phyloP scores from a whole-genome alignment of 352 stramenopile genomes.

The Pythium oligandrum region DNA sequence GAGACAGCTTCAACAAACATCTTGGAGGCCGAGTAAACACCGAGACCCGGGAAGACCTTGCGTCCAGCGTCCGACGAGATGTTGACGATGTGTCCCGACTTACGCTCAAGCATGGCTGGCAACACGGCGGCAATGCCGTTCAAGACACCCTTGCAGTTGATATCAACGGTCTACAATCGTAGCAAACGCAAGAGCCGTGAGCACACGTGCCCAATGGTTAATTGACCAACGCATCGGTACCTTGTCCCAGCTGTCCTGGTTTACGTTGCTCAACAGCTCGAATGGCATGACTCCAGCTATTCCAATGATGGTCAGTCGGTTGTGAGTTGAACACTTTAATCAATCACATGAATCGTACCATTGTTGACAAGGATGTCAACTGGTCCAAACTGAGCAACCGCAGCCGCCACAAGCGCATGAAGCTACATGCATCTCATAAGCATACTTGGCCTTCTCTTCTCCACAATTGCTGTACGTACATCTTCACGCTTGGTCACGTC shows the following conservation, averaged over 20 bases:
- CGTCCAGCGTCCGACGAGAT: constrained; percentile 84
- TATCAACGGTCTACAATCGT: constrained; percentile 71
- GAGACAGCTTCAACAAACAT: constrained; percentile 90
- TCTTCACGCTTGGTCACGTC: constrained; percentile 72
- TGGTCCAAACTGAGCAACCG: constrained; percentile 53
- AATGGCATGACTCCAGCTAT: constrained; percentile 91
- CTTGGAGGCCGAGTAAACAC: constrained; percentile 89
- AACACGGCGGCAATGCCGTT: constrained; percentile 81
- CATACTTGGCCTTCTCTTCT: neutral
- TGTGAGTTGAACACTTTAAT: neutral
- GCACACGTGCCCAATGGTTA: neutral
- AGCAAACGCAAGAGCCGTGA: too few species aligned
- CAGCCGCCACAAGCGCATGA: constrained; percentile 50
- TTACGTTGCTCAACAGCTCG: constrained; percentile 85
- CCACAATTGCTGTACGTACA: constrained; percentile 13
- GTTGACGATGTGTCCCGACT: constrained; percentile 81
- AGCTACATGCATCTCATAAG: constrained; percentile 16
- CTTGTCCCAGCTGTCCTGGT: constrained; percentile 89
- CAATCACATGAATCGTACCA: constrained; percentile 19
- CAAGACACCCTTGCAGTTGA: constrained; percentile 92
- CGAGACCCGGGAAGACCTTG: constrained; percentile 78
- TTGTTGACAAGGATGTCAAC: constrained; percentile 91
- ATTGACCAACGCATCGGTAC: constrained; percentile 5
- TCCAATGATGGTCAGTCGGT: neutral
- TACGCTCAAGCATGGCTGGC: constrained; percentile 67